Evolutionary conservation across 2,329 filamentous ascomycete genomes (phyloP).

Genomic region (Fusarium veterinarium): DNA sequence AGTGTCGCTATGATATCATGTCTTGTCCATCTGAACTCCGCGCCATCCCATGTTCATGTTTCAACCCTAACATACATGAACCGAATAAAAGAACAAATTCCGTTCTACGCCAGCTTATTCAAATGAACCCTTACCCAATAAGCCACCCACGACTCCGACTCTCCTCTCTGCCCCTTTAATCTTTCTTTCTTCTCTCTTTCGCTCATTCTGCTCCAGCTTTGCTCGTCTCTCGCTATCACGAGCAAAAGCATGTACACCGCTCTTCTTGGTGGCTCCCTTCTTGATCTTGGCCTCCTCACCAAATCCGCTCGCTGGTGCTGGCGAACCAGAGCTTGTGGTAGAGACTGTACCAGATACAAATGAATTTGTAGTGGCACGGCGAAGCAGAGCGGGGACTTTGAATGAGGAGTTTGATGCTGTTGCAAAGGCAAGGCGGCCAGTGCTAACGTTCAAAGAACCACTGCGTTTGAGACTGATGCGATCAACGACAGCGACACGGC

Average conservation of each 20-base stretch:
- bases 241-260: conserved; percentile 70
- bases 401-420: conserved; percentile 60
- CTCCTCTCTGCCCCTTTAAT: conserved; percentile 67
- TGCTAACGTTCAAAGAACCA: conserved; percentile 51
- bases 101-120: conserved; percentile 42
- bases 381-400: conserved; percentile 77
- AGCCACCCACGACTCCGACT: conserved; percentile 66
- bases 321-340: conserved; percentile 49
- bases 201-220: conserved; percentile 66
- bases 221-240: conserved; percentile 68
- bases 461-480: conserved; percentile 76
- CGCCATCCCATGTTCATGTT: conserved; percentile 6
- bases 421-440: conserved; percentile 68
- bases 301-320: conserved; percentile 52
- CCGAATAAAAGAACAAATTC: conserved; percentile 16
- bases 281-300: conserved; percentile 67
- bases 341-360: conserved; percentile 55
- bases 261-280: conserved; percentile 69
- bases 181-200: conserved; percentile 68
- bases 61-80: not conserved
- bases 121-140: conserved; percentile 66
- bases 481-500: conserved; percentile 69
- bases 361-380: conserved; percentile 78
- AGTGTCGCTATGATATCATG: conserved; percentile 4
- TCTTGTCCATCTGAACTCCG: conserved; percentile 30